Evolutionary conservation across 2,329 filamentous ascomycete species (phyloP), one percentile per base, ranked within the genome.

Genomic region (Hymenoscyphus infarciens): DNA sequence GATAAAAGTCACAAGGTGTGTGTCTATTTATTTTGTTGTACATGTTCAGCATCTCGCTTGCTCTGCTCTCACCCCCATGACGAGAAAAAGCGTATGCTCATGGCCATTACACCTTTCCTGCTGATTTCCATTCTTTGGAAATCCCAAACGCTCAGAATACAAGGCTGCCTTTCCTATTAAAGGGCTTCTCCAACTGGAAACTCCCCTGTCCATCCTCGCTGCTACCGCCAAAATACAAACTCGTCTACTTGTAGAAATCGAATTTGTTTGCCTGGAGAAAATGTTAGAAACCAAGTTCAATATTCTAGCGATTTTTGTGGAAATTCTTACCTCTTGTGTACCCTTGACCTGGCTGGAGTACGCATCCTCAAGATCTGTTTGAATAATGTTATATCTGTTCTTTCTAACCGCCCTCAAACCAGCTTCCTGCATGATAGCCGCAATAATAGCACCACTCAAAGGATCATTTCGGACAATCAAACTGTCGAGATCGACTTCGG

Each of bases 361-460:
- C 54, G 95, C 95, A 77, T 98, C 95, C 78, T 99, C 95, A 67
- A 99, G 81, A 79, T 99, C 95, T 66, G 85, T 87, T 81, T 99
- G 95, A 73, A 99, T 98, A 76, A 99, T 99, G 78, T 99, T 98
- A 80, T 99, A 99, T 73, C 95, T 83, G 79, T 99, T 98, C 87
- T 97, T 98, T 73, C 94, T 85, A 68, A 98, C 94, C 29, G 94
- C 94, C 69, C 93, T 86, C 70, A 99, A 82, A 69, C 95, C 95
- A 35, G 95, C 95, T 80, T 99, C 95, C 78, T 99, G 95, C 95
- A 99, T 99, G 75, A 99, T 97, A 59, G 95, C 95, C 56, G 95
- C 93, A 75, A 99, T 99, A 71, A 99, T 89, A 62, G 95, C 95
- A 71, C 95, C 95, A 57, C 91, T 96, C 57, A 99, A 81, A 1